phyloP scores from a whole-genome alignment of 768 basidiomycete genomes.

The Auriculariales sp. region DNA sequence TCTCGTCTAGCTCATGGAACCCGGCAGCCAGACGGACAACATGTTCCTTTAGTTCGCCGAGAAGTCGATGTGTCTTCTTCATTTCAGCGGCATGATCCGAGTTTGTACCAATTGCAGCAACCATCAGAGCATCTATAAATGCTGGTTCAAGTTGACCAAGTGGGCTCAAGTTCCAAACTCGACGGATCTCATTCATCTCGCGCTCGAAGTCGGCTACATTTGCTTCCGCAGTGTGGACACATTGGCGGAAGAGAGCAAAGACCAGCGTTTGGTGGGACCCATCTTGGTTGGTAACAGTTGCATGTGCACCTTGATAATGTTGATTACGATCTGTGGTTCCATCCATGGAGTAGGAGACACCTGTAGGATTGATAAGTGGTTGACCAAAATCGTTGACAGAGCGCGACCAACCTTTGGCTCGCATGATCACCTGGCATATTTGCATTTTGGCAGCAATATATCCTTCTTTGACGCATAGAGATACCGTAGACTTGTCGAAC shows the following conservation, averaged over 20 bases:
- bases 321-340: background rate
- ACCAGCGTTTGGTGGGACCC: background rate
- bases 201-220: background rate
- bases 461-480: background rate
- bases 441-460: background rate
- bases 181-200: background rate
- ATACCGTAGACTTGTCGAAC: background rate
- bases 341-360: background rate
- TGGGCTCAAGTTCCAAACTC: background rate
- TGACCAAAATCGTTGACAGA: background rate
- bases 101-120: slow-evolving; percentile 5
- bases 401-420: background rate
- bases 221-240: background rate
- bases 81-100: slow-evolving; percentile 19
- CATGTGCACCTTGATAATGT: background rate
- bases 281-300: background rate
- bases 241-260: background rate
- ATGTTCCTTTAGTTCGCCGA: slow-evolving; percentile 5
- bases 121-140: background rate
- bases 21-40: slow-evolving; percentile 1
- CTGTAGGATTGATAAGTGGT: no score
- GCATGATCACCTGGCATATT: background rate
- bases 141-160: background rate
- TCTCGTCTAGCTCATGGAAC: background rate
- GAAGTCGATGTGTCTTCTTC: slow-evolving; percentile 12